Conservation (phyloP, 257 asterid species). For the Parsonsia alboflavescens region DNA sequence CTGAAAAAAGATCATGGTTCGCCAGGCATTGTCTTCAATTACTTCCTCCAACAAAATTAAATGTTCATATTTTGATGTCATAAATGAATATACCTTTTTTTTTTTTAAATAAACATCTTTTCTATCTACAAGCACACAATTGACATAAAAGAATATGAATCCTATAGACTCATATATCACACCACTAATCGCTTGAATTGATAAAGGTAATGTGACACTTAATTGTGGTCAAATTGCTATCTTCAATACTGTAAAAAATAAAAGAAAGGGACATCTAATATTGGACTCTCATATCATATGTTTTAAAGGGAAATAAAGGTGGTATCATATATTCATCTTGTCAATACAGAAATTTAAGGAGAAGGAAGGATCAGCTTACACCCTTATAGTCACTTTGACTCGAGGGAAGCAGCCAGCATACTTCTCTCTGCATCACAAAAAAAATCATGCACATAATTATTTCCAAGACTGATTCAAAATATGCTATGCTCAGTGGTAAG, state of each 20-base stretch:
- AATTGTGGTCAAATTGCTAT: background rate
- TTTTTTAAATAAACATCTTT: too few relatives aligned
- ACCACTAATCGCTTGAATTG: background rate
- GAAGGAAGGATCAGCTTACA: conserved; percentile 51
- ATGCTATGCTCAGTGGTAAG: background rate
- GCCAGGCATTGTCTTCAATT: background rate
- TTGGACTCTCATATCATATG: background rate
- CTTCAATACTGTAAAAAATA: background rate
- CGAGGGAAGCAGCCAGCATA: conserved; percentile 90
- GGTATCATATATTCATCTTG: background rate
- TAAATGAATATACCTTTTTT: background rate
- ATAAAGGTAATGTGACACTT: background rate
- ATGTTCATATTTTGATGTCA: background rate
- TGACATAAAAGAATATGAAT: background rate
- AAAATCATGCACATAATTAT: conserved; percentile 1
- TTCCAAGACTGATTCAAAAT: background rate
- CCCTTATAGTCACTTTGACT: conserved; percentile 77
- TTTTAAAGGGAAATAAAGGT: background rate
- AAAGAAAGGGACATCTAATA: too few relatives aligned
- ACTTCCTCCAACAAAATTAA: background rate
- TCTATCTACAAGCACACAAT: background rate
- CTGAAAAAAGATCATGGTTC: background rate
- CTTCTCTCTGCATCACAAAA: conserved; percentile 56
- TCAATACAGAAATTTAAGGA: conserved; percentile 1
- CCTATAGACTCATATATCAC: background rate